Percentiles rank a stretch among this genome's conserved stretches.
phyloP scores from a whole-genome alignment of 441 rosid species.

The Mallotus repandus region DNA sequence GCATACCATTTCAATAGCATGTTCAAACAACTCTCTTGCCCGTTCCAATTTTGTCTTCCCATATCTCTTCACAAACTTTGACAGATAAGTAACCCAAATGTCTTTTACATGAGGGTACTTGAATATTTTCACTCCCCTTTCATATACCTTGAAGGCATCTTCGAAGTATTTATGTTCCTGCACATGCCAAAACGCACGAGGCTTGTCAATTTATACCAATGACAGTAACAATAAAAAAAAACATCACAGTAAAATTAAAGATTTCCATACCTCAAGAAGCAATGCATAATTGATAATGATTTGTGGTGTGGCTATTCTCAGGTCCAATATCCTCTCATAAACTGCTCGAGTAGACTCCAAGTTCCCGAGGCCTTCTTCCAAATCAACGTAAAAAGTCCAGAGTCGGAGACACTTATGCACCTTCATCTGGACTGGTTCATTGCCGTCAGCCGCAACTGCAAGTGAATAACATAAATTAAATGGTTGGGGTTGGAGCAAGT shows the following conservation, averaged over 20 bases:
- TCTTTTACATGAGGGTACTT: constrained; percentile 95
- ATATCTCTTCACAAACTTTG: constrained; percentile 86
- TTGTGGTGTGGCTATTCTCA: constrained; percentile 94
- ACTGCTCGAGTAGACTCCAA: constrained; percentile 90
- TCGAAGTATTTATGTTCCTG: constrained; percentile 86
- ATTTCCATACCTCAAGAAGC: constrained; percentile 58
- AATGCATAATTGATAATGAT: constrained; percentile 79
- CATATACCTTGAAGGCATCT: constrained; percentile 97
- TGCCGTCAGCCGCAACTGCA: constrained; percentile 88
- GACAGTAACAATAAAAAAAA: neutral
- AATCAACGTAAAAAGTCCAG: constrained; percentile 91
- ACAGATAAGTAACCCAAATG: constrained; percentile 85
- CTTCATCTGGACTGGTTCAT: constrained; percentile 92
- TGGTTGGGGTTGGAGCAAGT: constrained; percentile 2
- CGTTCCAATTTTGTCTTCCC: constrained; percentile 87
- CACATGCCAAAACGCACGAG: constrained; percentile 23
- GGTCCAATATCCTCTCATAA: constrained; percentile 85
- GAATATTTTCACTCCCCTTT: constrained; percentile 94
- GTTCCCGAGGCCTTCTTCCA: constrained; percentile 92
- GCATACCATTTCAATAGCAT: constrained; percentile 71
- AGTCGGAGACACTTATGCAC: constrained; percentile 83
- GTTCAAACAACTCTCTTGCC: constrained; percentile 88
- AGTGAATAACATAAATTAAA: constrained; percentile 8
- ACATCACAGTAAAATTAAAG: neutral
- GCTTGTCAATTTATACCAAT: constrained; percentile 6